A percentile compares a stretch with the other conserved stretches of the same genome.
Conservation (phyloP, 805 yeast genomes). For the Zygosaccharomyces pseudorouxii region DNA sequence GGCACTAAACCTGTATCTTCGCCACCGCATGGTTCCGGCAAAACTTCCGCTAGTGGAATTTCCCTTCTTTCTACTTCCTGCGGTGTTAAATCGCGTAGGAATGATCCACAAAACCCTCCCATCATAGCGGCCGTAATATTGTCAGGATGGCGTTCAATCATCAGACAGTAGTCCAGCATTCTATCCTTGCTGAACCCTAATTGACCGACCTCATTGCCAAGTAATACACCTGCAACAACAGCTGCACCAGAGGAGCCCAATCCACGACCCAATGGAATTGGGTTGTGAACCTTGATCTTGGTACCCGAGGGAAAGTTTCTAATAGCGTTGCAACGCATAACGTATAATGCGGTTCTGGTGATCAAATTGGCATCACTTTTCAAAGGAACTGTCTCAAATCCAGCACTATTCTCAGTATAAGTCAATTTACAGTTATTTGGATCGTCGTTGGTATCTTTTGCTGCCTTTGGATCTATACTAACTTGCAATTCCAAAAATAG, state of each 20-base stretch:
- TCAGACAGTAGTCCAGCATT: constrained; percentile 87
- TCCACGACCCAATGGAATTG: constrained; percentile 95
- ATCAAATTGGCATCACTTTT: constrained; percentile 75
- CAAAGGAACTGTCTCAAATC: constrained; percentile 75
- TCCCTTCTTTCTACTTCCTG: constrained; percentile 70
- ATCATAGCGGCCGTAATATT: constrained; percentile 98
- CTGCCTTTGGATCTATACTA: constrained; percentile 48
- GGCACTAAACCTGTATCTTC: constrained; percentile 64
- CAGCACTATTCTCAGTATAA: constrained; percentile 69
- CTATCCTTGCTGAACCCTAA: constrained; percentile 70
- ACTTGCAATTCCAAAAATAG: constrained; percentile 69
- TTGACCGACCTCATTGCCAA: constrained; percentile 81
- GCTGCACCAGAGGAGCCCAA: constrained; percentile 98
- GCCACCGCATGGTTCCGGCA: constrained; percentile 74
- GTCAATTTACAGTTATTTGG: constrained; percentile 64
- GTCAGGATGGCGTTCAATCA: constrained; percentile 98
- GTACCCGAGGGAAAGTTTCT: constrained; percentile 81
- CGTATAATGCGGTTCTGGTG: constrained; percentile 89
- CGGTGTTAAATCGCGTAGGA: constrained; percentile 71
- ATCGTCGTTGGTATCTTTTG: constrained; percentile 48
- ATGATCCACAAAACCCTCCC: constrained; percentile 98
- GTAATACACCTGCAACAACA: constrained; percentile 90
- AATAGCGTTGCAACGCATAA: constrained; percentile 76
- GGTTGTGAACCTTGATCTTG: constrained; percentile 71
- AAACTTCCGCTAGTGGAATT: constrained; percentile 78